Conservation (phyloP, 192 early-diverging fungal genomes). For the Coemansia sp. region DNA sequence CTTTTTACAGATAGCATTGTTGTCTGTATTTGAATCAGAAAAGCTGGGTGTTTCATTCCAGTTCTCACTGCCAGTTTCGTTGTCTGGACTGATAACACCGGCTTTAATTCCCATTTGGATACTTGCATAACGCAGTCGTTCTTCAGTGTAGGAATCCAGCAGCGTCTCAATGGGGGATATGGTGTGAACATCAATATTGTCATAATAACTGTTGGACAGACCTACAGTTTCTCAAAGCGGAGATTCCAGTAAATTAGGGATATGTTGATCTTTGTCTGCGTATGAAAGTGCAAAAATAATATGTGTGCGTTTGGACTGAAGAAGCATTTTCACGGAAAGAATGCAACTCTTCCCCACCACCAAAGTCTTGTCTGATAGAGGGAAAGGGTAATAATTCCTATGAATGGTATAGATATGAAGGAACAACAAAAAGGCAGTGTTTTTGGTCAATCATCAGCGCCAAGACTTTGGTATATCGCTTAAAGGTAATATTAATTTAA, state of each 20-base stretch:
- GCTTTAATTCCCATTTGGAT: constrained; percentile 11
- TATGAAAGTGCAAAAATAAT: not conserved
- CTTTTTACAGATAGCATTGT: not conserved
- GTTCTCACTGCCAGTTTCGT: not conserved
- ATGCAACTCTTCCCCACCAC: not conserved
- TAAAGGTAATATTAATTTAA: constrained; percentile 4
- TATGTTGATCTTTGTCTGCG: not conserved
- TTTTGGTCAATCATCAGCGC: constrained; percentile 2
- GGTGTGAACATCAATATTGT: constrained; percentile 2
- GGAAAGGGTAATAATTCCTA: not conserved
- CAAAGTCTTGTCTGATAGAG: not conserved
- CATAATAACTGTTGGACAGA: not conserved
- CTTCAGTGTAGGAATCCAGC: not conserved
- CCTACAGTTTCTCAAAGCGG: constrained; percentile 5
- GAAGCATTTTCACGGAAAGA: not conserved
- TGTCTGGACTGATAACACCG: constrained; percentile 6
- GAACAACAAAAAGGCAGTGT: not conserved
- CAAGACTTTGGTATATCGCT: constrained; percentile 7
- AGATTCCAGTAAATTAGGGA: constrained; percentile 2
- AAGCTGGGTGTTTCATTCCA: not conserved
- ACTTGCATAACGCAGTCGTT: constrained; percentile 6
- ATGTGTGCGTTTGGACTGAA: no score
- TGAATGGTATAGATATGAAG: not conserved
- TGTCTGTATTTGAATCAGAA: not conserved
- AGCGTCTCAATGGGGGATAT: constrained; percentile 12